Percentiles rank a stretch among this genome's conserved stretches.
Evolutionary conservation across 2,329 filamentous ascomycete species (phyloP).

Genomic region (Westerdykella sp.): DNA sequence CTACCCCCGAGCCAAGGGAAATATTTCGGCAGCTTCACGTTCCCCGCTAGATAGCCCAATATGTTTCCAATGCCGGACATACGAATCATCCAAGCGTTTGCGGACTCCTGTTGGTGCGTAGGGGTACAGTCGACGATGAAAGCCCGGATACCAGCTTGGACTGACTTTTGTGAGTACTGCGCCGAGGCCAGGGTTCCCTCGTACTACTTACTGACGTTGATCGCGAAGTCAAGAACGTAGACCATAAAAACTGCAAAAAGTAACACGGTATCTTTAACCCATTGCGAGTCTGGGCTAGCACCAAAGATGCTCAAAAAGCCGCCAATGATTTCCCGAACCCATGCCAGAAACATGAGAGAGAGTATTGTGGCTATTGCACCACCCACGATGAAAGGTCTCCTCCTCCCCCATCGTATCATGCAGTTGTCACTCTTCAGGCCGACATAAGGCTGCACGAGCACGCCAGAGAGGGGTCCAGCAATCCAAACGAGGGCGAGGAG

Average conservation of each 20-base stretch:
- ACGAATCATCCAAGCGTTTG: slow-evolving; percentile 90
- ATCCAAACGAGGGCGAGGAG: slow-evolving; percentile 51
- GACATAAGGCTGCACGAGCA: slow-evolving; percentile 50
- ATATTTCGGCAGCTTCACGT: slow-evolving; percentile 67
- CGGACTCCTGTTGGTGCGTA: slow-evolving; percentile 84
- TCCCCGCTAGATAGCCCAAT: slow-evolving; percentile 80
- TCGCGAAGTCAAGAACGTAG: slow-evolving; percentile 86
- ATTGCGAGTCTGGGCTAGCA: slow-evolving; percentile 57
- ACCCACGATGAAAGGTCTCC: slow-evolving; percentile 48
- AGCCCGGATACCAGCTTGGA: slow-evolving; percentile 84
- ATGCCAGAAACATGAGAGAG: slow-evolving; percentile 46
- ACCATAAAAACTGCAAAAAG: slow-evolving; percentile 77
- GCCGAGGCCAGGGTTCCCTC: background rate
- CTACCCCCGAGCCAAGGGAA: slow-evolving; percentile 77
- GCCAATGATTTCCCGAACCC: slow-evolving; percentile 52
- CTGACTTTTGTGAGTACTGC: slow-evolving; percentile 34
- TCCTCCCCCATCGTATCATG: slow-evolving; percentile 44
- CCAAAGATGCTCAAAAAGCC: slow-evolving; percentile 65
- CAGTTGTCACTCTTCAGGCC: slow-evolving; percentile 50
- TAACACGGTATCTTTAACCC: slow-evolving; percentile 62
- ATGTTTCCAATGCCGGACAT: slow-evolving; percentile 86
- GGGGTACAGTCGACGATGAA: slow-evolving; percentile 93
- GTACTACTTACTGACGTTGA: slow-evolving; percentile 68
- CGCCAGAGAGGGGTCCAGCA: slow-evolving; percentile 50
- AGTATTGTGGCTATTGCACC: slow-evolving; percentile 46